Conservation (phyloP, 306 rosid species). For the Cicer cuneatum region DNA sequence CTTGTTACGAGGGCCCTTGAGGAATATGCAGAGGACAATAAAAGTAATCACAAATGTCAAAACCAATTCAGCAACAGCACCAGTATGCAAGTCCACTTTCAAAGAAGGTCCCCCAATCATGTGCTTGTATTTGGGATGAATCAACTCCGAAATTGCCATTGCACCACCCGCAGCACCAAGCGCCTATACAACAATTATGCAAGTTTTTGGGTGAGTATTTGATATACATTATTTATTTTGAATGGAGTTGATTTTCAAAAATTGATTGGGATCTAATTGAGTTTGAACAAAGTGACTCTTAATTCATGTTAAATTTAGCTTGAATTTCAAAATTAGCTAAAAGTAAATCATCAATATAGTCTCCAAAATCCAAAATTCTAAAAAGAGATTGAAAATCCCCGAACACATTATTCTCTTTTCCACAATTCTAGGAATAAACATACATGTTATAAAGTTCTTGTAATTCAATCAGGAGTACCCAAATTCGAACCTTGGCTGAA, state of each 20-base stretch:
- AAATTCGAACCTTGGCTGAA: too few relatives aligned
- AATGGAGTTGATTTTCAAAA: background rate
- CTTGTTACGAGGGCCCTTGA: constrained; percentile 74
- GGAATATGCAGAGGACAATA: constrained; percentile 68
- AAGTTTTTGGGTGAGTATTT: background rate
- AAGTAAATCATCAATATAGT: background rate
- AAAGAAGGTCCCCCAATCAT: constrained; percentile 85
- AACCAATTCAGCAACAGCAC: constrained; percentile 80
- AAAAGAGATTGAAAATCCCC: background rate
- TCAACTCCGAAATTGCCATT: constrained; percentile 70
- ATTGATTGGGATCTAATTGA: background rate
- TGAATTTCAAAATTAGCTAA: background rate
- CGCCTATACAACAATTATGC: constrained; percentile 50
- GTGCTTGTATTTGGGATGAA: constrained; percentile 69
- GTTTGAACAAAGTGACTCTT: background rate
- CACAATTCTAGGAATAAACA: background rate
- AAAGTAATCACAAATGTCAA: constrained; percentile 79
- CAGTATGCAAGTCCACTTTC: constrained; percentile 84
- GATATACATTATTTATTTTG: background rate
- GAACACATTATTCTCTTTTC: background rate
- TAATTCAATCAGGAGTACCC: too few relatives aligned
- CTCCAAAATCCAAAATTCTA: background rate
- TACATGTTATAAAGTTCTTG: too few relatives aligned
- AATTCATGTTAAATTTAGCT: background rate
- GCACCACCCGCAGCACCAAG: constrained; percentile 89